Conservation (phyloP, 2,329 filamentous ascomycete genomes). For the Ascochyta fabae region DNA sequence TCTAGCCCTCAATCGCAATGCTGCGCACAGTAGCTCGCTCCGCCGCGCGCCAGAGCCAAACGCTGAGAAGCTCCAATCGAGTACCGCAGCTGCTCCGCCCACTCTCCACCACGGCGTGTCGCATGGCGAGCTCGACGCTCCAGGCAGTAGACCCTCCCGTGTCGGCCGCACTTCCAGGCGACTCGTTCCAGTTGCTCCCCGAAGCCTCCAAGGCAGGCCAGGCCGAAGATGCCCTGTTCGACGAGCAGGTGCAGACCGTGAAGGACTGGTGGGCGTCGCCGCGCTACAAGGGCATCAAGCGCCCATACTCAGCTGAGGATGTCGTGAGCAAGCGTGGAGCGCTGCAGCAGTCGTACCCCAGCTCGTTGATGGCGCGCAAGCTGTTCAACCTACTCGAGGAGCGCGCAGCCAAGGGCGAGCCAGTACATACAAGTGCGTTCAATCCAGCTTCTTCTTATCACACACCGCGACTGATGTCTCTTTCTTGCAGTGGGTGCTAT, state of each 20-base stretch:
- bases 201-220: conserved; percentile 77
- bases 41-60: conserved; percentile 45
- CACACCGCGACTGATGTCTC: conserved; percentile 37
- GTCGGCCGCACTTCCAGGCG: conserved; percentile 67
- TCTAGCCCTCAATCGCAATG: conserved; percentile 35
- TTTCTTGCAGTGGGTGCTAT: conserved; percentile 81
- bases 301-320: conserved; percentile 88
- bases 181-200: conserved; percentile 85
- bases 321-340: conserved; percentile 93
- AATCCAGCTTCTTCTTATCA: conserved; percentile 28
- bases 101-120: conserved; percentile 52
- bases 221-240: conserved; percentile 84
- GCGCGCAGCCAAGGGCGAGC: conserved; percentile 77
- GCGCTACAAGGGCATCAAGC: conserved; percentile 85
- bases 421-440: conserved; percentile 85
- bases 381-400: conserved; percentile 88
- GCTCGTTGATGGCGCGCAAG: conserved; percentile 93
- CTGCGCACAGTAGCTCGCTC: conserved; percentile 47
- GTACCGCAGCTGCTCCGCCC: conserved; percentile 43
- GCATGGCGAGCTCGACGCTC: conserved; percentile 62
- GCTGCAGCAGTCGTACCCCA: conserved; percentile 85
- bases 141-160: conserved; percentile 66
- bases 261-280: conserved; percentile 89
- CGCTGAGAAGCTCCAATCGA: conserved; percentile 31
- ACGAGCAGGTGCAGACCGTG: conserved; percentile 83